A percentile compares a stretch with the other conserved stretches of the same genome.
These are phyloP conservation scores for Eruca vesicaria DNA, from an alignment of 441 rosid species.

Conservation along the genomic window DNA sequence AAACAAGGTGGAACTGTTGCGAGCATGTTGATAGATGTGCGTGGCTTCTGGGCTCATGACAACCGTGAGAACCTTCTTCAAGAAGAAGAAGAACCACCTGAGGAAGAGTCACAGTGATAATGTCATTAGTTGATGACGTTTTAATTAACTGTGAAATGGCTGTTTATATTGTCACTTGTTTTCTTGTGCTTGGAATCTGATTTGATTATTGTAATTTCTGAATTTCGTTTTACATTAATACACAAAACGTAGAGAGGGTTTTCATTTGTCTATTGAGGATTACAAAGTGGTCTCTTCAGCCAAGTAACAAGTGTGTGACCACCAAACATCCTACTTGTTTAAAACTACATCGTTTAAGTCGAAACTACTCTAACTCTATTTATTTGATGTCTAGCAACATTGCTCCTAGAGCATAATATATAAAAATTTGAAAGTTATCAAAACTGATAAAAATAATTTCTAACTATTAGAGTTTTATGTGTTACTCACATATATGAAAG, in stretches of 20 bases:
- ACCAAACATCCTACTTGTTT: no score
- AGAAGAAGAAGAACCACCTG: constrained; percentile 98
- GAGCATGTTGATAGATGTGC: constrained; percentile 94
- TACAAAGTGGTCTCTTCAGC: no score
- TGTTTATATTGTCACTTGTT: not conserved
- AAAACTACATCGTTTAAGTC: no score
- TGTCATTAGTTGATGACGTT: not conserved
- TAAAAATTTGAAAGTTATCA: no score
- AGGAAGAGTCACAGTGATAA: constrained; percentile 50
- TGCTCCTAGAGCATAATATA: no score
- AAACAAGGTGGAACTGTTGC: constrained; percentile 98
- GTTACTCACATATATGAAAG: no score
- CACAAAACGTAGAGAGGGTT: constrained; percentile 1
- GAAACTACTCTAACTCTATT: no score
- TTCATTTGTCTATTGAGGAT: not conserved
- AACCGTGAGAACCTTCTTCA: constrained; percentile 97
- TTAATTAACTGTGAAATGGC: constrained; percentile 9
- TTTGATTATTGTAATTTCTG: not conserved
- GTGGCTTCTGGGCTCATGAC: constrained; percentile 99
- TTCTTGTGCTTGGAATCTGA: not conserved
- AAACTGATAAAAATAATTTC: no score
- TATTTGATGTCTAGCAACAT: no score
- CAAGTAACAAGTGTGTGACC: no score
- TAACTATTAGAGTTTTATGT: no score
- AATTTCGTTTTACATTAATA: constrained; percentile 44